Conservation (phyloP, 768 basidiomycete genomes). For the Podaxis carcinomalis region DNA sequence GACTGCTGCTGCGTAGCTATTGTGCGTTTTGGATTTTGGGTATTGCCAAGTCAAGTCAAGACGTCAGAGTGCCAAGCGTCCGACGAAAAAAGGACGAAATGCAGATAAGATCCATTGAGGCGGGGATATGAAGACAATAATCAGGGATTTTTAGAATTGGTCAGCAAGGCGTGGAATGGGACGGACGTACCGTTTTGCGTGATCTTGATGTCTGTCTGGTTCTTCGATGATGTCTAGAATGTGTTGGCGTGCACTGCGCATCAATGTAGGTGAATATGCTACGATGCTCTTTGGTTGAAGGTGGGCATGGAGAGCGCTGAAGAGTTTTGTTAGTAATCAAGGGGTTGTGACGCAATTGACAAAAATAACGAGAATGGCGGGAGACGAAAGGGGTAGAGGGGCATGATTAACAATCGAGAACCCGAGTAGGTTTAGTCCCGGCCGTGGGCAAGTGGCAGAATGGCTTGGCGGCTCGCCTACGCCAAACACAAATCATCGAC, state of each 20-base stretch:
- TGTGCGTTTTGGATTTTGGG: no score
- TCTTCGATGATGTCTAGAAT: constrained; percentile 39
- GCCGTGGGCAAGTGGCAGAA: background rate
- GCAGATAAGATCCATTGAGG: background rate
- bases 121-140: background rate
- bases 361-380: background rate
- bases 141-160: background rate
- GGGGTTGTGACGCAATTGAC: background rate
- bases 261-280: constrained; percentile 46
- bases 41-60: no score
- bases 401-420: no score
- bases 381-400: no score
- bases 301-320: constrained; percentile 54
- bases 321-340: background rate
- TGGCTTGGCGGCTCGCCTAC: background rate
- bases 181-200: constrained; percentile 44
- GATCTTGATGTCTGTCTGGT: constrained; percentile 47
- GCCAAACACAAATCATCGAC: background rate
- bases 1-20: constrained; percentile 45
- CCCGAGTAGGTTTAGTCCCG: background rate
- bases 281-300: constrained; percentile 49
- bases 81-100: no score
- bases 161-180: no score
- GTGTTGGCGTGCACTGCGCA: constrained; percentile 37
- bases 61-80: background rate